Evolutionary conservation across 2,329 filamentous ascomycete genomes (phyloP).

Genomic region (Apiospora rasikravindrae): DNA sequence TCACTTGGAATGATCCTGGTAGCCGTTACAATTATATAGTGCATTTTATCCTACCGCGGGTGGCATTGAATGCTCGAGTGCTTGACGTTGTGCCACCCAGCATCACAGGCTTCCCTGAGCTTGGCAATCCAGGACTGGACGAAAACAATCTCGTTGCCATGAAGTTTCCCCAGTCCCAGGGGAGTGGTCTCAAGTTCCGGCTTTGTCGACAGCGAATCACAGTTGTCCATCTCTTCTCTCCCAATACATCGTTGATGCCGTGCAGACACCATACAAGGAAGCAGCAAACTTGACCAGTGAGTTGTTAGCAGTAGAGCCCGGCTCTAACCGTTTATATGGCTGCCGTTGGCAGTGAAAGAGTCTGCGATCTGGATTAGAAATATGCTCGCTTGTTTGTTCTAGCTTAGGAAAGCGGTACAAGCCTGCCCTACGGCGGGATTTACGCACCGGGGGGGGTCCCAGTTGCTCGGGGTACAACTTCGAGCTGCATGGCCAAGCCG

Average conservation of each 20-base stretch:
- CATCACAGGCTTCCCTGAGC: neutral
- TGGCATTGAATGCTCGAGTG: neutral
- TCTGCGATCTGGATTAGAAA: neutral
- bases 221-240: neutral
- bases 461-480: constrained; percentile 4
- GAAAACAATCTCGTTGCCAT: neutral
- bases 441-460: neutral
- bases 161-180: neutral
- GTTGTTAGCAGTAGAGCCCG: neutral
- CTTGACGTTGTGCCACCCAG: neutral
- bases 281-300: constrained; percentile 11
- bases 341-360: neutral
- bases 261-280: constrained; percentile 2
- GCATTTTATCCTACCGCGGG: neutral
- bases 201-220: neutral
- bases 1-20: neutral
- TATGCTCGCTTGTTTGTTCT: neutral
- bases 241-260: constrained; percentile 2
- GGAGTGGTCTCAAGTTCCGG: neutral
- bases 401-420: neutral
- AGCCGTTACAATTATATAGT: neutral
- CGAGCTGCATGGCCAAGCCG: neutral
- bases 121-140: neutral
- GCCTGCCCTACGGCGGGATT: neutral
- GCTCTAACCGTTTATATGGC: neutral